Evolutionary conservation across 129 eudicot species (phyloP), one percentile per base, ranked within the genome.

Genomic region (Sambucus nigra): DNA sequence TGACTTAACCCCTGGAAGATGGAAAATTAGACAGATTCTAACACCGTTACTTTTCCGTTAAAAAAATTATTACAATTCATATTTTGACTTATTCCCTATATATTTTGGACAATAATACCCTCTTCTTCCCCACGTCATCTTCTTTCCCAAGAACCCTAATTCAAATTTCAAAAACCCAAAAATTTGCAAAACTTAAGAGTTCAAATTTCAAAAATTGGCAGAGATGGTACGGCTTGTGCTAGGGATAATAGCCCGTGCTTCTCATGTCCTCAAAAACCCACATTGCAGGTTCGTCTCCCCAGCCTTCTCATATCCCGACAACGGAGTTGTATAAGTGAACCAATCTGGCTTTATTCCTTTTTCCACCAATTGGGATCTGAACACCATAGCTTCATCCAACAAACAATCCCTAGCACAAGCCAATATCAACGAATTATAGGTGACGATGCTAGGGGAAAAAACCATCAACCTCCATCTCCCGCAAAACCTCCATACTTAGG

Each of bases 221-320:
- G n/a, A n/a, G n/a, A n/a, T n/a, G n/a, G n/a, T n/a, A n/a, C n/a
- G n/a, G n/a, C n/a, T n/a, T n/a, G n/a, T n/a, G n/a, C n/a, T n/a
- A n/a, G n/a, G 94, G 99, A 28, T 64, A 72, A 27, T 95, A 91
- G 3, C 99, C 81, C 6, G 77, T 73, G 38, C 26, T 59, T 33
- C 63, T 78, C 99, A 92, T 92, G 57, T 92, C 94, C 32, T 82
- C 73, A 16, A 76, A 82, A 42, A 86, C 73, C 69, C 69, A 61
- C 82, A 77, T 82, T 3, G 95, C 99, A 59, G 70, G 63, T 52
- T 86, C 95, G 33, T 82, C 99, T 57, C 82, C 47, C 99, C 99
- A 14, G 82, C 82, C 46, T 92, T 92, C 59, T 85, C 99, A 73
- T 76, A 92, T 55, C 95, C 99, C 0, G 99, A 92, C 52, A 92